Base-by-base conservation (phyloP, 83 land plant species). In the Diphasiastrum complanatum region DNA sequence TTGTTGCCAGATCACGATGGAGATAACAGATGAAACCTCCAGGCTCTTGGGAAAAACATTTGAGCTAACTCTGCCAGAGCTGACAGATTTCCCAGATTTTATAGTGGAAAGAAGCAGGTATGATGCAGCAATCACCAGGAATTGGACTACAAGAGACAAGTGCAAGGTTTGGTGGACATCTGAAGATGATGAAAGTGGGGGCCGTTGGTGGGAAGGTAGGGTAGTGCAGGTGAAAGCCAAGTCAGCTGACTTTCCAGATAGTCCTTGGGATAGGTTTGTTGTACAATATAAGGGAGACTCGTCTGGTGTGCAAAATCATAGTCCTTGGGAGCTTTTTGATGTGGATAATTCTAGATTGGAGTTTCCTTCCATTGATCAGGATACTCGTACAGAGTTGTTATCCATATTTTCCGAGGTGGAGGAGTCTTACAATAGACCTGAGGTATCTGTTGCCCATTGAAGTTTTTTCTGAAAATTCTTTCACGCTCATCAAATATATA, bases 141-240 rank as follows among this genome's bases (percentile, higher is more conserved):
- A 75, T 12, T 90, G 93, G 97, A 74, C 79, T 28, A 49, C 53
- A 37, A 70, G 93, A 37, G 97, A 90, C 47, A 84, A 85, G 57
- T 90, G 97, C 61, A 67, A 68, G 54, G 93, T 90, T 1, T 90
- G 97, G 97, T 90, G 97, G 97, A 81, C 78, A 54, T 71, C 71
- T 54, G 84, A 58, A 31, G 67, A 65, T 4, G 72, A 63, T n/a
- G 61, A 25, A 8, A 68, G 50, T 58, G 96, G 83, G 52, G 90
- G 95, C 5, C 66, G 49, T 46, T 86, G 93, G 97, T 90, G 82
- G 78, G 76, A 71, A 0, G 97, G 97, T 22, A 61, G 86, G 48
- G 76, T 90, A 22, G 25, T 71, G 47, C 20, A 43, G 18, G 74
- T 75, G 10, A 75, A 80, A 68, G 75, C 89, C 55, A 83, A 79